A percentile compares a stretch with the other conserved stretches of the same genome.
Evolutionary conservation across 495 filamentous ascomycete genomes (phyloP).

Genomic region (Talaromyces trachyspermus): DNA sequence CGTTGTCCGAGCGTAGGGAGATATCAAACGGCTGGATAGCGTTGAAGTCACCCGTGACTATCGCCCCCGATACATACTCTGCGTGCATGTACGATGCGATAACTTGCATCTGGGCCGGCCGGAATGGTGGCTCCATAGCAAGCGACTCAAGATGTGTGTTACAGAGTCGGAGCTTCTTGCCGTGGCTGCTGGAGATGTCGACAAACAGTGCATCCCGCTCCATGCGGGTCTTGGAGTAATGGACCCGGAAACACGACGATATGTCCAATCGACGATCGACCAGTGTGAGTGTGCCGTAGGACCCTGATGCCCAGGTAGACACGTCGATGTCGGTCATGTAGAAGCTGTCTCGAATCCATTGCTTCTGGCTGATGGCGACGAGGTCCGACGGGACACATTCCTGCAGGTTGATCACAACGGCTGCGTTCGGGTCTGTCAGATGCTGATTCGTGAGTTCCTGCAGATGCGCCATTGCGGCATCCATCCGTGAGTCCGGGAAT

Average conservation of each 20-base stretch:
- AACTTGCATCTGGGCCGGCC: conserved; percentile 35
- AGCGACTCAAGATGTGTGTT: conserved; percentile 51
- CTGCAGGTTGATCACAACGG: conserved; percentile 41
- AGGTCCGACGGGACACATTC: conserved; percentile 41
- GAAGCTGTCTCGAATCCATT: conserved; percentile 39
- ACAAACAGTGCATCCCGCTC: conserved; percentile 45
- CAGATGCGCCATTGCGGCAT: conserved; percentile 34
- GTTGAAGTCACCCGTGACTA: conserved; percentile 47
- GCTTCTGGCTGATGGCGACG: conserved; percentile 22
- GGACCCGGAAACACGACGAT: conserved; percentile 35
- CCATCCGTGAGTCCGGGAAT: conserved; percentile 31
- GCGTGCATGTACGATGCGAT: conserved; percentile 32
- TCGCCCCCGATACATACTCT: conserved; percentile 17
- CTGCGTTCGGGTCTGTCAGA: conserved; percentile 4
- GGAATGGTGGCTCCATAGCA: conserved; percentile 24
- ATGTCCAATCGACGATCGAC: conserved; percentile 36
- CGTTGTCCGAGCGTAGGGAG: conserved; percentile 35
- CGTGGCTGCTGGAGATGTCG: conserved; percentile 22
- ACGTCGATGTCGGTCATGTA: conserved; percentile 36
- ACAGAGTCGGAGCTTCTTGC: conserved; percentile 33
- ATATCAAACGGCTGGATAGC: conserved; percentile 47
- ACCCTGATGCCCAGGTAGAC: conserved; percentile 20
- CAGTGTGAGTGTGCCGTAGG: conserved; percentile 47
- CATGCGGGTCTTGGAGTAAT: conserved; percentile 33
- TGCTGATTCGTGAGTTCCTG: conserved; percentile 12